A percentile compares a stretch with the other conserved stretches of the same genome.
These are phyloP conservation scores for Wilcoxina mikolae DNA, from an alignment of 495 filamentous ascomycete genomes.

Conservation along the genomic window DNA sequence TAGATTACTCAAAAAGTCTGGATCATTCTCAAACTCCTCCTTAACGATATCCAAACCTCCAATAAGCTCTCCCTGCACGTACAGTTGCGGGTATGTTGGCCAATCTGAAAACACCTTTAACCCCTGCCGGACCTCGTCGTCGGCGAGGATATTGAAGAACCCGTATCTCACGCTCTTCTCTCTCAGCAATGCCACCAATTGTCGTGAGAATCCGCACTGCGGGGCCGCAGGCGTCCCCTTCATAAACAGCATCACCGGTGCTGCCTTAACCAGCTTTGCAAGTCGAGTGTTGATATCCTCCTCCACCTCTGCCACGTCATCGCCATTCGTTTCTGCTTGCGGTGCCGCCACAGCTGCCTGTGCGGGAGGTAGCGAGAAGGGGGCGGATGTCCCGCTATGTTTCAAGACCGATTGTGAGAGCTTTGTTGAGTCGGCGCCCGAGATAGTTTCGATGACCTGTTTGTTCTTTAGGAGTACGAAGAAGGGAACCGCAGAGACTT, in stretches of 20 bases:
- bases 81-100: constrained; percentile 92
- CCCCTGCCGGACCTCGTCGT: constrained; percentile 92
- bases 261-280: constrained; percentile 70
- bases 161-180: constrained; percentile 87
- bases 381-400: constrained; percentile 40
- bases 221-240: constrained; percentile 80
- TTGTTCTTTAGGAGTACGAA: constrained; percentile 62
- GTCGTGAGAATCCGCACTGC: constrained; percentile 88
- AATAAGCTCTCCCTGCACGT: constrained; percentile 67
- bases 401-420: constrained; percentile 71
- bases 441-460: constrained; percentile 61
- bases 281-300: constrained; percentile 68
- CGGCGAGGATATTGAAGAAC: constrained; percentile 96
- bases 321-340: constrained; percentile 10
- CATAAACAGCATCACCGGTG: constrained; percentile 96
- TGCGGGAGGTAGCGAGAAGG: constrained; percentile 17
- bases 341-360: no score
- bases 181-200: constrained; percentile 69
- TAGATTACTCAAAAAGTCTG: constrained; percentile 58
- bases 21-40: constrained; percentile 47
- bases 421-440: constrained; percentile 70
- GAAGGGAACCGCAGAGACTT: constrained; percentile 86
- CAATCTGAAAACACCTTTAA: constrained; percentile 90
- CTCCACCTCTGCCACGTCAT: constrained; percentile 43
- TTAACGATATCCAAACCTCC: constrained; percentile 90